Evolutionary conservation across 306 rosid species (phyloP), one percentile per base, ranked within the genome.

Genomic region (Cicer yamashitae): DNA sequence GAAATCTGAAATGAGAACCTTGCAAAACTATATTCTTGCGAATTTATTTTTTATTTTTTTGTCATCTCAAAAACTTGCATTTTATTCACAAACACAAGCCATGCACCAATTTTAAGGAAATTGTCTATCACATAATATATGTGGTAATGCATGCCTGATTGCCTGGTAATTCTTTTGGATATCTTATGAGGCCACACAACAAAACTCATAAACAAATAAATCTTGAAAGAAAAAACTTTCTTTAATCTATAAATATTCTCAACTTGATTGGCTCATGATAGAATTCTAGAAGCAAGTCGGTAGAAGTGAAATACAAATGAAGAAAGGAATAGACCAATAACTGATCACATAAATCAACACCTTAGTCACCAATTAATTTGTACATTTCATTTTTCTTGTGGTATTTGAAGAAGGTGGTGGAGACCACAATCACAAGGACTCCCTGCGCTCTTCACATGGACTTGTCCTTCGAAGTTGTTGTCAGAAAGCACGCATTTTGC

Each of bases 1-100:
- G 63, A 11, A 69, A 69, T 47, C 43, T 57, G 71, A 39, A 50
- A 64, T 58, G 40, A 67, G 22, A 68, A 68, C 9, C 25, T 54
- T 3, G 7, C 8, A 25, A 77, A 58, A 58, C 62, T 58, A 17
- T 37, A 5, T 77, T 68, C 34, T 7, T 68, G 18, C 12, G 45
- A 57, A 30, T 37, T 68, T 18, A 63, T 14, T 2, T 12, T 41
- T 22, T 20, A 14, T 15, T 63, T 62, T 38, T 18, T 18, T 18
- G 46, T 40, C 18, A 15, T 14, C 48, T 44, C 50, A 45, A 65
- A 58, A 10, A 44, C 37, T 30, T 45, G 34, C 15, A 61, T 60
- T 57, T 7, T 14, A 51, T 30, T 11, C 53, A 39, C 72, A 52
- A n/a, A 22, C 54, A 41, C 15, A 65, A 47, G 6, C 1, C 45